Evolutionary conservation across 768 basidiomycete species (phyloP).

Genomic region (Kwoniella bestiolae): DNA sequence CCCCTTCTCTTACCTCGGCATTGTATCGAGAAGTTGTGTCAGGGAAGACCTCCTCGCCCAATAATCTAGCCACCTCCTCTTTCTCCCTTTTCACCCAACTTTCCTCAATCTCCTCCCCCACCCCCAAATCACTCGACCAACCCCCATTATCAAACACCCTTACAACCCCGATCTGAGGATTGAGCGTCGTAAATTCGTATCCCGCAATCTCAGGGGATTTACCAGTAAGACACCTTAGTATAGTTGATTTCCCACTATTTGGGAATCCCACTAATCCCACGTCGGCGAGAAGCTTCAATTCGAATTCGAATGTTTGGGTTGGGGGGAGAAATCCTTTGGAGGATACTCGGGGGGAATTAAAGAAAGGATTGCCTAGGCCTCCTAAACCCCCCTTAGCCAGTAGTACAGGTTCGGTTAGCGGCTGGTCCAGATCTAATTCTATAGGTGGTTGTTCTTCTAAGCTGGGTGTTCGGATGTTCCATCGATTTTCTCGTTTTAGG

Average conservation of each 20-base stretch:
- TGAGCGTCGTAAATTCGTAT: conserved; percentile 94
- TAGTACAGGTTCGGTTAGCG: conserved; percentile 57
- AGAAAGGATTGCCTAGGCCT: conserved; percentile 88
- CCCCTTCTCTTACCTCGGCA: conserved; percentile 5
- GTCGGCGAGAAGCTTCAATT: conserved; percentile 91
- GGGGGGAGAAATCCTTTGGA: conserved; percentile 44
- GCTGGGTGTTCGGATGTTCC: conserved; percentile 25
- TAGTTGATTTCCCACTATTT: conserved; percentile 86
- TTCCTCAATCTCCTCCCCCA: conserved; percentile 46
- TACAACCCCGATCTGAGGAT: conserved; percentile 90
- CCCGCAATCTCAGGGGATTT: conserved; percentile 83
- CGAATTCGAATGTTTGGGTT: conserved; percentile 74
- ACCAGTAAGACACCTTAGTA: conserved; percentile 85
- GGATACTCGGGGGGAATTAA: conserved; percentile 75
- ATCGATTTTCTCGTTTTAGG: conserved; percentile 40
- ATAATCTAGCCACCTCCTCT: conserved; percentile 23
- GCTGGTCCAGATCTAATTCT: conserved; percentile 40
- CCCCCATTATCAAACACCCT: conserved; percentile 78
- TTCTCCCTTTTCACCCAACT: conserved; percentile 51
- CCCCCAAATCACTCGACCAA: conserved; percentile 60
- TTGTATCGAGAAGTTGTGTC: not conserved
- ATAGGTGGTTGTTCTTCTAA: conserved; percentile 35
- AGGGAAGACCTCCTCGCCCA: conserved; percentile 35
- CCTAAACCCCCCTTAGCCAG: conserved; percentile 77
- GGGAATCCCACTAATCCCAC: conserved; percentile 96